Conservation (phyloP, 768 basidiomycete species). For the Myochromella boudieri region DNA sequence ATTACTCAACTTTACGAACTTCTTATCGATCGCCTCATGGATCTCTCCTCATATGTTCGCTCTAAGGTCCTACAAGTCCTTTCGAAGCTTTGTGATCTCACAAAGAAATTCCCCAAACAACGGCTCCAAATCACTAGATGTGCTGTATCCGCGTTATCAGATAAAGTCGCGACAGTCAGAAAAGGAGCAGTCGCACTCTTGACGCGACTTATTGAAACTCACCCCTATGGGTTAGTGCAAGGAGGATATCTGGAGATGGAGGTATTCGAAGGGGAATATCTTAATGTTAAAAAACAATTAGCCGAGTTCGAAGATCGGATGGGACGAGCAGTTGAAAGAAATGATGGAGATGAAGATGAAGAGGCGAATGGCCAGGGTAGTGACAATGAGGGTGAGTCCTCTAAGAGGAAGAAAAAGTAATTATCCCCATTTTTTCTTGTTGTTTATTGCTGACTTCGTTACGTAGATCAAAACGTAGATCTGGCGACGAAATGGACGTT, state of each 20-base stretch:
- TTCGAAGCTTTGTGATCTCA: conserved; percentile 69
- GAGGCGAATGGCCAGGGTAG: conserved; percentile 27
- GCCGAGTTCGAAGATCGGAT: conserved; percentile 66
- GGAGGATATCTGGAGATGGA: conserved; percentile 75
- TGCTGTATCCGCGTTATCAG: conserved; percentile 81
- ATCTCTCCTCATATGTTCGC: conserved; percentile 88
- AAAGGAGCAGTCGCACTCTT: conserved; percentile 79
- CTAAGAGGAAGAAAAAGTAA: conserved; percentile 35
- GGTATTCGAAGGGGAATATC: conserved; percentile 76
- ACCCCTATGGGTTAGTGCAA: conserved; percentile 84
- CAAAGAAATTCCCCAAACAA: conserved; percentile 85
- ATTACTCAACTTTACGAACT: conserved; percentile 80
- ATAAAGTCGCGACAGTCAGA: conserved; percentile 88
- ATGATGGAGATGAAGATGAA: conserved; percentile 36
- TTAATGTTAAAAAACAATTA: conserved; percentile 59
- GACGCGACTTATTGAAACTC: conserved; percentile 74
- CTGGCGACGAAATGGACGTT: conserved; percentile 58
- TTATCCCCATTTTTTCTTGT: background rate
- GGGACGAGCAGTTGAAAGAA: conserved; percentile 59
- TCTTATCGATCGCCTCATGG: conserved; percentile 84
- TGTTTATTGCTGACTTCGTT: background rate
- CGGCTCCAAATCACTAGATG: conserved; percentile 71
- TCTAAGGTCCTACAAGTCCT: conserved; percentile 82
- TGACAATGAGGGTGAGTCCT: conserved; percentile 25
- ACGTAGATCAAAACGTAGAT: conserved; percentile 25